Percentiles rank a stretch among this genome's conserved stretches.
phyloP scores from a whole-genome alignment of 202 grass and related monocot species.

The Musa balbisiana region DNA sequence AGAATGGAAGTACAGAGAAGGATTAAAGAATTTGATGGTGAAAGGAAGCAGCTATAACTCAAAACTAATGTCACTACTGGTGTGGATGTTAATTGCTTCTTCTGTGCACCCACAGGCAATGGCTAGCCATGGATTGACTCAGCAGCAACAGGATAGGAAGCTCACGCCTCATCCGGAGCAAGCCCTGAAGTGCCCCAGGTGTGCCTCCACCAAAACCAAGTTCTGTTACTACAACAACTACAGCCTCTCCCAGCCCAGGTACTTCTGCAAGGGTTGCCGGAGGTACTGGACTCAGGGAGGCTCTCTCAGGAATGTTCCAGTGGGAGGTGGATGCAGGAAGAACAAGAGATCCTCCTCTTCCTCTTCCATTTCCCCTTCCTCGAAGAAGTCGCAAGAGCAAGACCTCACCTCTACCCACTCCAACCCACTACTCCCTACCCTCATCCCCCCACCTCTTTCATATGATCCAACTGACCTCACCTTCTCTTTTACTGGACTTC shows the following conservation, averaged over 20 bases:
- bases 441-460: slow-evolving; percentile 5
- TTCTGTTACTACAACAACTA: slow-evolving; percentile 30
- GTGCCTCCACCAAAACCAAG: slow-evolving; percentile 20
- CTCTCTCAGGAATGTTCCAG: slow-evolving; percentile 21
- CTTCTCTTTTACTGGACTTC: neutral
- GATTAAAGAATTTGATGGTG: too few relatives aligned
- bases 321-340: slow-evolving; percentile 22
- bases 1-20: too few relatives aligned
- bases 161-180: slow-evolving; percentile 10
- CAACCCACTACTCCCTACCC: neutral
- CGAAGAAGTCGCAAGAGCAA: slow-evolving; percentile 8
- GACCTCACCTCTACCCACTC: neutral
- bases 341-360: slow-evolving; percentile 11
- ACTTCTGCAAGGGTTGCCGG: slow-evolving; percentile 22
- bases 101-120: neutral
- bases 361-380: neutral
- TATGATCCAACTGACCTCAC: slow-evolving; percentile 11
- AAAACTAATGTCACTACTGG: too few relatives aligned
- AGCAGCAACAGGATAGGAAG: neutral
- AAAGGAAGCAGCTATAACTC: too few relatives aligned
- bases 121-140: too few relatives aligned
- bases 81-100: too few relatives aligned
- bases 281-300: slow-evolving; percentile 25
- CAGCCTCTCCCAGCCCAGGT: slow-evolving; percentile 23
- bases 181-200: slow-evolving; percentile 18